phyloP scores from a whole-genome alignment of 2,329 filamentous ascomycete species.

The Penicillium sp. region DNA sequence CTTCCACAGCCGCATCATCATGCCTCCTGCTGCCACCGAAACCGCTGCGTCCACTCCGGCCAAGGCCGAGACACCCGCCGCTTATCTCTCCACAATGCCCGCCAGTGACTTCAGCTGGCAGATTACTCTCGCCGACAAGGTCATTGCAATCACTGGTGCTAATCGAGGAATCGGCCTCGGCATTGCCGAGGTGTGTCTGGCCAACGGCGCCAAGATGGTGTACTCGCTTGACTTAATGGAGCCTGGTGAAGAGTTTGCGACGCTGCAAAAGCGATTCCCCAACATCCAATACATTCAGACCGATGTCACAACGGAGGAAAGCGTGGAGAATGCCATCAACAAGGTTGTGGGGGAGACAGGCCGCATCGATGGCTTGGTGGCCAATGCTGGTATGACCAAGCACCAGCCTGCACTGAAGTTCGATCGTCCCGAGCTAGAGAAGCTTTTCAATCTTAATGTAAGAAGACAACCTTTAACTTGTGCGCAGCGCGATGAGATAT shows the following conservation, averaged over 20 bases:
- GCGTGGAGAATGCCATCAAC: constrained; percentile 45
- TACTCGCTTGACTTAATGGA: constrained; percentile 47
- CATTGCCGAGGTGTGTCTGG: constrained; percentile 50
- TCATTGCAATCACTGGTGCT: constrained; percentile 35
- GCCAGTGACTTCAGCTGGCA: constrained; percentile 49
- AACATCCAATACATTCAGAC: constrained; percentile 50
- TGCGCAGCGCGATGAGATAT: not conserved
- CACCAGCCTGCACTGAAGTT: constrained; percentile 52
- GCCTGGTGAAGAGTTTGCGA: constrained; percentile 36
- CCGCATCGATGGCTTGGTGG: constrained; percentile 46
- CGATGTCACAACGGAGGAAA: constrained; percentile 49
- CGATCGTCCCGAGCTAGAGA: constrained; percentile 41
- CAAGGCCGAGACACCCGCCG: constrained; percentile 27
- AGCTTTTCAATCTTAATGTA: constrained; percentile 50
- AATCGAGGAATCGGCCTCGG: constrained; percentile 45
- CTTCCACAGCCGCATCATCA: not conserved
- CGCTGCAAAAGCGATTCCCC: constrained; percentile 44
- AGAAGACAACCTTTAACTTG: not conserved
- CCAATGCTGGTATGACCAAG: constrained; percentile 49
- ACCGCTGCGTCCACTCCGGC: constrained; percentile 2
- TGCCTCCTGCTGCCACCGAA: constrained; percentile 18
- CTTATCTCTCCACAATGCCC: constrained; percentile 44
- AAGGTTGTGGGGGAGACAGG: constrained; percentile 42
- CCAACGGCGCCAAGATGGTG: constrained; percentile 45
- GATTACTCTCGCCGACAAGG: constrained; percentile 47